Evolutionary conservation across 75 land plant genomes (phyloP), one percentile per base, ranked within the genome.

Genomic region (Cunninghamia lanceolata): DNA sequence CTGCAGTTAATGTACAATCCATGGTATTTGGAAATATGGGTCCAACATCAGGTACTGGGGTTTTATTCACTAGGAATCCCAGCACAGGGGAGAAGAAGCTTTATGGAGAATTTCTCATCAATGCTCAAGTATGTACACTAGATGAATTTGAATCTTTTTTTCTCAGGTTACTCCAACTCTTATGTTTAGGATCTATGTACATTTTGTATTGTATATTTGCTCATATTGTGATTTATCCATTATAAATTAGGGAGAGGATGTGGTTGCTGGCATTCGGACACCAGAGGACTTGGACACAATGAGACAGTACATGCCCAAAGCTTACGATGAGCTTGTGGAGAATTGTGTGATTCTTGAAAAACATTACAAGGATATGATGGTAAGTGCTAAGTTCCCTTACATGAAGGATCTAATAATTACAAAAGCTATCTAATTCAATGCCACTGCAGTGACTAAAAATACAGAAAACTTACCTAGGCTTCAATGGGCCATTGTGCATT

Each of bases 11-110:
- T 79, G 90, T 98, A 75, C 99, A 98, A 84, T 90, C 93, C 84
- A 98, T 98, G 99, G 99, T 98, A 46, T 96, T 96, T 89, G 99
- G 99, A 40, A 98, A 98, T 89, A 98, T 98, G 99, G 99, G 99
- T 82, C 89, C 88, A 63, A 94, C 94, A 85, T 98, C 99, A 73
- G 99, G 99, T 28, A 98, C 99, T 40, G 99, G 99, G 3, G 99
- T 98, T 54, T 88, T 98, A 17, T 98, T 98, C 89, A 98, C 99
- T 38, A 92, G 99, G 45, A 96, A 96, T 85, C 99, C 99, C 30
- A 98, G 97, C 91, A 98, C 99, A 0, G 99, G 99, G 8, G 99
- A 98, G 86, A 95, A 92, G 90, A 96, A 96, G 92, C 92, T 98
- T 53, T 98, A 98, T 87, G 99, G 99, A 32, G 99, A 98, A 87